A percentile compares a stretch with the other conserved stretches of the same genome.
phyloP scores from a whole-genome alignment of 495 filamentous ascomycete genomes.

The Aspergillus nidulans region DNA sequence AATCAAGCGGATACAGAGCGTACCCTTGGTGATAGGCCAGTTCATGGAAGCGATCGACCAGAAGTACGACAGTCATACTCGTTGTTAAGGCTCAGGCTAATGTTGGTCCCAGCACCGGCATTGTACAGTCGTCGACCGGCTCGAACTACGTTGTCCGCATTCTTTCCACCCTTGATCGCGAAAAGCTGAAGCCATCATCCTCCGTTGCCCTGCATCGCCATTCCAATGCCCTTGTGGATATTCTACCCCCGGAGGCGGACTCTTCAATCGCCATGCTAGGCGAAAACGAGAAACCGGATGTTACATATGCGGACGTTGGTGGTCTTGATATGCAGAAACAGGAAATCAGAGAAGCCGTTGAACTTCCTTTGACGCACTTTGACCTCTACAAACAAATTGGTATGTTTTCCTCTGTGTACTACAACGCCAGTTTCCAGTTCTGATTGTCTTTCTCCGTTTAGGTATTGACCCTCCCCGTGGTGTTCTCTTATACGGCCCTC shows the following conservation, averaged over 20 bases:
- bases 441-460: constrained; percentile 28
- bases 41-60: constrained; percentile 99
- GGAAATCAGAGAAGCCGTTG: constrained; percentile 95
- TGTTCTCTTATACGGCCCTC: constrained; percentile 92
- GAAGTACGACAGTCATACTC: constrained; percentile 58
- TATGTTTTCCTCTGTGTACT: constrained; percentile 15
- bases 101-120: constrained; percentile 68
- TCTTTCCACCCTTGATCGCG: constrained; percentile 95
- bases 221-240: constrained; percentile 97
- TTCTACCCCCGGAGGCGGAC: constrained; percentile 95
- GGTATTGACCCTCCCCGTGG: constrained; percentile 97
- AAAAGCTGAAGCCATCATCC: constrained; percentile 94
- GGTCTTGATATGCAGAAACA: constrained; percentile 99
- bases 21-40: constrained; percentile 95
- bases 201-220: constrained; percentile 96
- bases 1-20: constrained; percentile 98
- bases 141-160: constrained; percentile 99
- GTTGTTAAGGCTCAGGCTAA: constrained; percentile 19
- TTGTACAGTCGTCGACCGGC: constrained; percentile 95
- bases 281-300: constrained; percentile 94
- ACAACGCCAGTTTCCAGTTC: neutral
- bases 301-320: constrained; percentile 96
- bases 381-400: constrained; percentile 97
- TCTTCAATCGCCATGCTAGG: constrained; percentile 98
- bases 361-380: constrained; percentile 93